phyloP scores from a whole-genome alignment of 2,329 filamentous ascomycete genomes.

The Pseudogymnoascus sp. region DNA sequence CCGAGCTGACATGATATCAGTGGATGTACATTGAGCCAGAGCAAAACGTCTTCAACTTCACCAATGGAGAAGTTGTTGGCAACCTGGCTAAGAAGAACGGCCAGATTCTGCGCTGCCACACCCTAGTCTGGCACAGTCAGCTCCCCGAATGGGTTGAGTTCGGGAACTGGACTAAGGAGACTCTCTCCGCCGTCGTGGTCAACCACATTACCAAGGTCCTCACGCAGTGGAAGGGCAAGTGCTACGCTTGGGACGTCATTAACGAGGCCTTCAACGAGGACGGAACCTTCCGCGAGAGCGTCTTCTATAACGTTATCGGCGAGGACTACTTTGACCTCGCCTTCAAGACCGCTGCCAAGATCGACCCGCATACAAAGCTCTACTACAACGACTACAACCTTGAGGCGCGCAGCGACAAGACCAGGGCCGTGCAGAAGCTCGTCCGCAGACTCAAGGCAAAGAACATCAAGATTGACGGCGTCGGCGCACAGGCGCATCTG shows the following conservation, averaged over 20 bases:
- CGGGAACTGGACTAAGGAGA: constrained; percentile 47
- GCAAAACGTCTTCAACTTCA: constrained; percentile 49
- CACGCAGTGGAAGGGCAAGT: constrained; percentile 49
- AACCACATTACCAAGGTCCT: constrained; percentile 53
- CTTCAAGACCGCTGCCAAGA: constrained; percentile 46
- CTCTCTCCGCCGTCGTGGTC: constrained; percentile 48
- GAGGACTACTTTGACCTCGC: constrained; percentile 34
- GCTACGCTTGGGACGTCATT: constrained; percentile 57
- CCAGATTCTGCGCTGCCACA: constrained; percentile 55
- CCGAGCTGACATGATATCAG: constrained; percentile 14
- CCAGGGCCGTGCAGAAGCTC: constrained; percentile 34
- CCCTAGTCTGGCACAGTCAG: constrained; percentile 44
- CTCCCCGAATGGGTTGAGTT: constrained; percentile 43
- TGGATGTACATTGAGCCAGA: constrained; percentile 55
- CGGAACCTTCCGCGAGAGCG: constrained; percentile 41
- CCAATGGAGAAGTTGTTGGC: constrained; percentile 45
- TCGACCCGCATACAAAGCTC: constrained; percentile 48
- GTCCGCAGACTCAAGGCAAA: constrained; percentile 38
- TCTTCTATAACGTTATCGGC: constrained; percentile 45
- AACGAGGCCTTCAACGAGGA: constrained; percentile 56
- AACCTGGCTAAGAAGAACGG: constrained; percentile 39
- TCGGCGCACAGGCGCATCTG: constrained; percentile 55
- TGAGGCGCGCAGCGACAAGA: constrained; percentile 43
- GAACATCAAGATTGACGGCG: constrained; percentile 51
- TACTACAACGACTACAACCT: constrained; percentile 60